Evolutionary conservation across 1,284 basidiomycete species (phyloP).

Genomic region (Irpex rosettiformis): DNA sequence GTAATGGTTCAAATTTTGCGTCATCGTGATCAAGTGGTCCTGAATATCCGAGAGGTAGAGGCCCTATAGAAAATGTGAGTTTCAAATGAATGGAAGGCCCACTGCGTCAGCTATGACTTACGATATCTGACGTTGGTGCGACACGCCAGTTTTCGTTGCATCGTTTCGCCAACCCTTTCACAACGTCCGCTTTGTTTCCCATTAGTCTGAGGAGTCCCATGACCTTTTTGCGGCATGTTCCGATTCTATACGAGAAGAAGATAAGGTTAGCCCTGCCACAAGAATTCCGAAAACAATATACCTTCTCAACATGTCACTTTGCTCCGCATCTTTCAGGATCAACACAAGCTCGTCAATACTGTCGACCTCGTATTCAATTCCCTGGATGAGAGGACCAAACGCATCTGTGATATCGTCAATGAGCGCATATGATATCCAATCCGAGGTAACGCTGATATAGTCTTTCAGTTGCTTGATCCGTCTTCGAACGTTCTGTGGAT

Average conservation of each 20-base stretch:
- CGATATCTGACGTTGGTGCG: constrained; percentile 97
- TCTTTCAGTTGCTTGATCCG: constrained; percentile 99
- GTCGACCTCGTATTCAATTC: constrained; percentile 99
- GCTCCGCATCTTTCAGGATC: constrained; percentile 87
- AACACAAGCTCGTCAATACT: constrained; percentile 97
- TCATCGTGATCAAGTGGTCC: constrained; percentile 99
- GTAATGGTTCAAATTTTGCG: constrained; percentile 98
- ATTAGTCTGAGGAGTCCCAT: constrained; percentile 95
- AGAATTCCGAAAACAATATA: constrained; percentile 17
- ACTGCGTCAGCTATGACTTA: constrained; percentile 33
- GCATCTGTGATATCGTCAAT: constrained; percentile 99
- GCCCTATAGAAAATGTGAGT: constrained; percentile 48
- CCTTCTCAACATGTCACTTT: constrained; percentile 76
- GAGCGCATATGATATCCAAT: constrained; percentile 99
- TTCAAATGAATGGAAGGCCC: not conserved
- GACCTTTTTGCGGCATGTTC: constrained; percentile 98
- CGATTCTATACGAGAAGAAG: constrained; percentile 63
- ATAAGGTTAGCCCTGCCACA: not conserved
- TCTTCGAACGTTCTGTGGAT: constrained; percentile 95
- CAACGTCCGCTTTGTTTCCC: constrained; percentile 99
- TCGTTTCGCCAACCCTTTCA: constrained; percentile 96
- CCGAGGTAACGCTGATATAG: constrained; percentile 98
- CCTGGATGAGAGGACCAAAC: constrained; percentile 97
- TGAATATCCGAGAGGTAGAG: constrained; percentile 94
- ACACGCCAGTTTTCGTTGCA: constrained; percentile 99